Evolutionary conservation across 345 rosid species (phyloP), one percentile per base, ranked within the genome.

Genomic region (Balakata baccata): DNA sequence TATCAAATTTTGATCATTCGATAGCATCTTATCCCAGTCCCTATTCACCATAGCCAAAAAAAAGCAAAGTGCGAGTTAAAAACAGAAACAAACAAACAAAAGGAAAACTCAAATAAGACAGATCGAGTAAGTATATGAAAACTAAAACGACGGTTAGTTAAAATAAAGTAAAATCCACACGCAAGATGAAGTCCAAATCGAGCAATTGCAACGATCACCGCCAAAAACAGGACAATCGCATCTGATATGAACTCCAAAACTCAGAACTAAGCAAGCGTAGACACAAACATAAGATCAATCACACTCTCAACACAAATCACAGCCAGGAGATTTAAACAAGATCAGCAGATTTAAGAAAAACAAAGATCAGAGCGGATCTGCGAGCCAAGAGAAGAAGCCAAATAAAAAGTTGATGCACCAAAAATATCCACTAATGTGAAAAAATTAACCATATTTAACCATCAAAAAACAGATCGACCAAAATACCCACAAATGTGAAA

Each of bases 331-430:
- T 62, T 25, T 13, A 62, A 62, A 18, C 34, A 29, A 29, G 34
- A 62, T 37, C 41, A 34, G 7, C 34, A 29, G 34, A 29, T 29
- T 29, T 29, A 29, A 29, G 1, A 29, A 29, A 29, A 29, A 69
- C 17, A 47, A 59, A 58, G 41, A 57, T 41, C 65, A 72, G 10
- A 59, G 16, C 74, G 58, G 74, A 71, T 71, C 74, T 71, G 25
- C 66, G 2, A 46, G 66, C 39, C 16, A 46, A 22, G 17, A 47
- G 13, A 23, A 62, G 37, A 38, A 65, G 23, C 14, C 7, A 2
- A 60, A 45, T 5, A 13, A 13, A 46, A 38, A 71, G 43, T 60
- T 12, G 25, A 71, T 12, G 39, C 61, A 46, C 23, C 43, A 49
- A 25, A 20, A 22, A 57, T 22, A 12, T 39, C 14, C 37, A 43